Base-by-base conservation (phyloP, 495 filamentous ascomycete genomes). In the Penicillium antarcticum region DNA sequence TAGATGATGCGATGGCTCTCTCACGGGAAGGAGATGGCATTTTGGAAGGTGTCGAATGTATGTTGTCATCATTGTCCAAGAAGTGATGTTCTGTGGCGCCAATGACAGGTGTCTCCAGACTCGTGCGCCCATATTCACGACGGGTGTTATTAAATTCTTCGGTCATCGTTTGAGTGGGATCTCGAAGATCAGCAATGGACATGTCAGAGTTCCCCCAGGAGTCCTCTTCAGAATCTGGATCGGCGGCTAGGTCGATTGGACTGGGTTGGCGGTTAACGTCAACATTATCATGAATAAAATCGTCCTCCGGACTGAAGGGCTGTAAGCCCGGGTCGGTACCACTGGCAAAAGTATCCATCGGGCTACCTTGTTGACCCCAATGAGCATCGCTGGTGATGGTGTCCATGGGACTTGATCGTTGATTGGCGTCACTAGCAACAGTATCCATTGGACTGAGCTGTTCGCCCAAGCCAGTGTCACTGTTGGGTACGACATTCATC, bases 1-100 rank as follows among this genome's bases (percentile, higher is more conserved):
- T 56, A 10, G 62, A 55, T n/a, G 69, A 70, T 17, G 52, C 53
- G 12, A 47, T 57, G 33, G 53, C 57, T 37, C 48, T 53, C 23
- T 70, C 65, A 32, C 58, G 62, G 8, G 52, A 61, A 12, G 69
- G 68, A 7, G 69, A 72, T 23, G 69, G 68, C 64, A 71, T 72
- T 38, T 72, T 72, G 1, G 70, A 74, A 35, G 72, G 70, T 1
- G 72, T 71, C 17, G 72, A 73, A 33, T 71, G 58, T 31, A 73
- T 43, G 11, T 68, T 64, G 18, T 63, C 52, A 13, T 71, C 68
- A 33, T 62, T 48, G 17, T 65, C 62, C 13, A 58, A 47, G 40
- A 65, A 66, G 17, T 59, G 57, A 18, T 65, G 63, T 42, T 73
- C 68, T 42, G 64, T 51, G 35, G 60, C 48, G 42, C 64, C 53